phyloP scores from a whole-genome alignment of 2,329 filamentous ascomycete species.

The Aureobasidium musti region DNA sequence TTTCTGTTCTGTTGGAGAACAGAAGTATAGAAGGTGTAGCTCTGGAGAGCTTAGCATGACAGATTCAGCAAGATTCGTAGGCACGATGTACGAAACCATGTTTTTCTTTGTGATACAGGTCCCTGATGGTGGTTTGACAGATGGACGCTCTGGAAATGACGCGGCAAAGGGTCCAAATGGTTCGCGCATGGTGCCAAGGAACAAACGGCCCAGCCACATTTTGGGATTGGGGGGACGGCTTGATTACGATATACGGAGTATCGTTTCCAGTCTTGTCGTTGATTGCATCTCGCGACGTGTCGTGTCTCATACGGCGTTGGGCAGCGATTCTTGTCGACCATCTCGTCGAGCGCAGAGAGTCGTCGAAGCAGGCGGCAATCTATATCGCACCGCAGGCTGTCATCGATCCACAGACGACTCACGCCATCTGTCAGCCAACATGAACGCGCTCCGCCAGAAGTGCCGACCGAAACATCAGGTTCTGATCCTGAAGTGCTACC shows the following conservation, averaged over 20 bases:
- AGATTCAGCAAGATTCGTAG: neutral
- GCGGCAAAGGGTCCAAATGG: slow-evolving; percentile 10
- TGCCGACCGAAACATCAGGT: slow-evolving; percentile 95
- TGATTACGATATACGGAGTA: slow-evolving; percentile 24
- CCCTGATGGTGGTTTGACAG: neutral
- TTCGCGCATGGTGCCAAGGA: slow-evolving; percentile 12
- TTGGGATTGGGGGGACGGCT: neutral
- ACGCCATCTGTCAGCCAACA: slow-evolving; percentile 36
- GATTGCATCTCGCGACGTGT: slow-evolving; percentile 26
- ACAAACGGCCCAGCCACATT: slow-evolving; percentile 27
- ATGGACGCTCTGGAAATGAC: neutral
- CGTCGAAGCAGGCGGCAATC: neutral
- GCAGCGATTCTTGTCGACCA: neutral
- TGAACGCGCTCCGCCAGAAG: slow-evolving; percentile 61
- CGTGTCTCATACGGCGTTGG: slow-evolving; percentile 19
- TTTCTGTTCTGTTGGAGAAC: slow-evolving; percentile 3
- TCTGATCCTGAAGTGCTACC: slow-evolving; percentile 93
- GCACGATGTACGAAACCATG: slow-evolving; percentile 22
- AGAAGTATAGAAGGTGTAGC: slow-evolving; percentile 5
- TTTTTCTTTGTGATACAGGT: slow-evolving; percentile 5
- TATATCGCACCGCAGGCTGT: neutral
- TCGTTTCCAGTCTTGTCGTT: slow-evolving; percentile 7
- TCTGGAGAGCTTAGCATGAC: neutral
- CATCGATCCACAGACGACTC: neutral
- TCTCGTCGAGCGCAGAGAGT: neutral